Percentiles rank a stretch among this genome's conserved stretches.
Evolutionary conservation across 2,329 filamentous ascomycete genomes (phyloP).

Genomic region (Pleoardoris graminearum): DNA sequence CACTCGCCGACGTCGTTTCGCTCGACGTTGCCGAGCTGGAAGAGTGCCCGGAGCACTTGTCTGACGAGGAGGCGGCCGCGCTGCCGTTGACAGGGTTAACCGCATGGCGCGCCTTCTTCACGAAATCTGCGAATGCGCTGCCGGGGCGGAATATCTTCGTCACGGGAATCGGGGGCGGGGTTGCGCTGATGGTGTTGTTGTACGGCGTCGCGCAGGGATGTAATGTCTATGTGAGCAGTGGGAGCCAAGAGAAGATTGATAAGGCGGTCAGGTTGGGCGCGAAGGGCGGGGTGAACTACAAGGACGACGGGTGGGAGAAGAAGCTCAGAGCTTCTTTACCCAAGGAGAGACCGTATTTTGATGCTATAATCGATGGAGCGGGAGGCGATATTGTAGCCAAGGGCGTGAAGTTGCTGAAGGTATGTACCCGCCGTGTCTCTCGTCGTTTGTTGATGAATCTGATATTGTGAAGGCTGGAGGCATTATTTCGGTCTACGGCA

Average conservation of each 20-base stretch:
- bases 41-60: conserved; percentile 72
- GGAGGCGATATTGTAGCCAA: conserved; percentile 81
- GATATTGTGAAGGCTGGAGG: conserved; percentile 64
- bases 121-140: conserved; percentile 69
- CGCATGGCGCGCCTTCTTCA: conserved; percentile 82
- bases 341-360: conserved; percentile 67
- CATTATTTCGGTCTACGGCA: conserved; percentile 84
- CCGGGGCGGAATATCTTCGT: conserved; percentile 76
- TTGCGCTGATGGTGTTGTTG: conserved; percentile 78
- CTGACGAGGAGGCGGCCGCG: conserved; percentile 75
- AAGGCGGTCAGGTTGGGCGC: conserved; percentile 75
- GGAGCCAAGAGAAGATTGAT: conserved; percentile 73
- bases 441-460: neutral
- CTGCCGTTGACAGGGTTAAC: conserved; percentile 85
- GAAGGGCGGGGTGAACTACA: conserved; percentile 80
- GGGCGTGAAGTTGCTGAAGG: conserved; percentile 69
- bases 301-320: conserved; percentile 78
- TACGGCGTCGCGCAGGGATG: conserved; percentile 75
- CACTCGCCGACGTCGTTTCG: conserved; percentile 72
- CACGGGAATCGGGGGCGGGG: conserved; percentile 91
- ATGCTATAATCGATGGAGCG: conserved; percentile 88
- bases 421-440: conserved; percentile 18
- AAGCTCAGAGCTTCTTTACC: conserved; percentile 67
- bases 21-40: conserved; percentile 76
- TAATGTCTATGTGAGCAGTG: conserved; percentile 80